These are phyloP conservation scores for Coniferiporia sulphurascens DNA, from an alignment of 1,284 basidiomycete species.

Conservation along the genomic window DNA sequence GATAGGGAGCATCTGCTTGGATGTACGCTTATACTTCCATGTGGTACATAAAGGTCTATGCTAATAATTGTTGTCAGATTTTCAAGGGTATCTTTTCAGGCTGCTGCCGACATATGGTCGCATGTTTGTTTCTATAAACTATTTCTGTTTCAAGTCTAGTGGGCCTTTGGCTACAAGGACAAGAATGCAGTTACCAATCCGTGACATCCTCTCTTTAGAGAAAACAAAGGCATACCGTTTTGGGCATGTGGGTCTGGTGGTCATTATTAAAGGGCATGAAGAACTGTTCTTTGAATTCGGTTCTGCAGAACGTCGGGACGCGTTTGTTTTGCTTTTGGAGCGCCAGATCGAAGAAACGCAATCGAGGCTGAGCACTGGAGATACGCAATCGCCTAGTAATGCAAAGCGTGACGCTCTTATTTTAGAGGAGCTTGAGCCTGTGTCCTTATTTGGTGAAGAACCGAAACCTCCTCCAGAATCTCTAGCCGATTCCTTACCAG, in stretches of 20 bases:
- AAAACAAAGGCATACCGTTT: constrained; percentile 85
- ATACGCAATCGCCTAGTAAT: constrained; percentile 36
- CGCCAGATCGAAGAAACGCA: constrained; percentile 75
- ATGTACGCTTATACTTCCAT: constrained; percentile 49
- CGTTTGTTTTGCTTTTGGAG: constrained; percentile 73
- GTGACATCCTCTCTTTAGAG: constrained; percentile 81
- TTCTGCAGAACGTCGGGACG: constrained; percentile 70
- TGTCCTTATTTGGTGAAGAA: constrained; percentile 33
- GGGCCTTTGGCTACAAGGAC: constrained; percentile 73
- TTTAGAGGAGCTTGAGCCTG: constrained; percentile 66
- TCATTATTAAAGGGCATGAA: constrained; percentile 93
- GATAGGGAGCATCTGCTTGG: constrained; percentile 84
- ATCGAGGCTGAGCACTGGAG: constrained; percentile 41
- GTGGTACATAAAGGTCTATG: background rate
- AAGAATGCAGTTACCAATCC: constrained; percentile 89
- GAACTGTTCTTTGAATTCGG: constrained; percentile 95
- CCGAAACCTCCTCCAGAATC: constrained; percentile 43
- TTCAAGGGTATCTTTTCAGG: constrained; percentile 83
- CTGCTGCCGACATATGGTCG: constrained; percentile 82
- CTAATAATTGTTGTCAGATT: constrained; percentile 46
- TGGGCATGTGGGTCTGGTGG: constrained; percentile 82
- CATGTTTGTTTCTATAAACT: constrained; percentile 83
- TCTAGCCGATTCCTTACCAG: constrained; percentile 64
- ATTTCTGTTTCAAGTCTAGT: constrained; percentile 86
- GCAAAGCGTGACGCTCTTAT: constrained; percentile 64